Percentiles rank a stretch among this genome's conserved stretches.
Conservation (phyloP, 768 basidiomycete genomes). For the Boletus vermiculosoides region DNA sequence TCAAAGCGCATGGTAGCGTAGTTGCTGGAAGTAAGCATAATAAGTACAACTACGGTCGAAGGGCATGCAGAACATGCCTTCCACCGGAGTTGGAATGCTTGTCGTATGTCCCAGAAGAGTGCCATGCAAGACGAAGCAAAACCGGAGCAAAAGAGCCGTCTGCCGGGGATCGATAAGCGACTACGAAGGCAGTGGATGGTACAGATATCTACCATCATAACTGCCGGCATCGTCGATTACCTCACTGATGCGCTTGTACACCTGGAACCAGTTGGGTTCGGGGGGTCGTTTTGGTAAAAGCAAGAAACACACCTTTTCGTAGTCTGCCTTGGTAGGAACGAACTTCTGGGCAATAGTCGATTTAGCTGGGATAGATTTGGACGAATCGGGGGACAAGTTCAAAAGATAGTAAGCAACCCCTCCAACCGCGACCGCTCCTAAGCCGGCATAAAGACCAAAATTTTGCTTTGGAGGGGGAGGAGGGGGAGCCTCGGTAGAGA, state of each 20-base stretch:
- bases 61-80: slow-evolving; percentile 47
- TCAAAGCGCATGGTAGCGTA: slow-evolving; percentile 98
- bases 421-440: slow-evolving; percentile 59
- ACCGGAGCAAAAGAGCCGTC: slow-evolving; percentile 90
- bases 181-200: neutral
- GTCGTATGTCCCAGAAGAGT: slow-evolving; percentile 91
- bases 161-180: slow-evolving; percentile 28
- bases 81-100: slow-evolving; percentile 74
- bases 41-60: neutral
- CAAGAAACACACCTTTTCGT: slow-evolving; percentile 65
- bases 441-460: slow-evolving; percentile 54
- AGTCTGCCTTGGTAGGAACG: slow-evolving; percentile 78
- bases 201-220: slow-evolving; percentile 72
- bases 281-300: neutral
- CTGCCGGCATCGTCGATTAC: slow-evolving; percentile 62
- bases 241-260: slow-evolving; percentile 88
- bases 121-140: slow-evolving; percentile 90
- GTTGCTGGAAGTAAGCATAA: slow-evolving; percentile 55
- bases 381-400: slow-evolving; percentile 44
- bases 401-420: slow-evolving; percentile 66
- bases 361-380: slow-evolving; percentile 53
- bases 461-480: slow-evolving; percentile 51
- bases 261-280: slow-evolving; percentile 40
- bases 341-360: slow-evolving; percentile 68
- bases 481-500: slow-evolving; percentile 50